Conservation (phyloP, 257 asterid genomes). For the Solanum piurae region DNA sequence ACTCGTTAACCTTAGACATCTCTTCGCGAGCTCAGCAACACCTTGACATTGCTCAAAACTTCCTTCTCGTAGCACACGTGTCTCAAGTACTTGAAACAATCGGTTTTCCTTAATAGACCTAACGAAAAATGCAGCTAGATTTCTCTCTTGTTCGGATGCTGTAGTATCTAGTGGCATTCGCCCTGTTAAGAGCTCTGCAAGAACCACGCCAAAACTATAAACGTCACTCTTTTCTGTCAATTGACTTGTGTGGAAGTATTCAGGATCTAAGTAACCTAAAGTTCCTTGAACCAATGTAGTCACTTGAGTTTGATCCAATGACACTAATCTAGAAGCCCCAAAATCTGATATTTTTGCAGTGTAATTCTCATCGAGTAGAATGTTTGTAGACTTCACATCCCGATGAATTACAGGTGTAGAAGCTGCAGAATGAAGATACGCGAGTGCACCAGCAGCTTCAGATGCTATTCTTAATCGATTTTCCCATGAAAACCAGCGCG, state of each 20-base stretch:
- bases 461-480: background rate
- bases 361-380: background rate
- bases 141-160: background rate
- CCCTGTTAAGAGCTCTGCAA: background rate
- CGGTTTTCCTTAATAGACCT: background rate
- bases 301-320: background rate
- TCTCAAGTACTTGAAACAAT: background rate
- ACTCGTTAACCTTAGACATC: background rate
- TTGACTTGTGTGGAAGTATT: background rate
- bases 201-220: background rate
- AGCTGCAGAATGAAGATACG: conserved; percentile 4
- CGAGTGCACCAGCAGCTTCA: conserved; percentile 3
- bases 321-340: background rate
- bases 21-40: background rate
- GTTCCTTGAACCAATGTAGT: conserved; percentile 1
- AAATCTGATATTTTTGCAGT: background rate
- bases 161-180: background rate
- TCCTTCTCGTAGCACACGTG: background rate
- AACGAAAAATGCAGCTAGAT: background rate
- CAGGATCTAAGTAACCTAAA: background rate
- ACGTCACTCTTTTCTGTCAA: background rate
- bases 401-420: background rate
- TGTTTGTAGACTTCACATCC: background rate
- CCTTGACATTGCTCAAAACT: background rate
- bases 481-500: background rate